Base-by-base conservation (phyloP, 495 filamentous ascomycete genomes). In the Hypoxylon subgilvum region DNA sequence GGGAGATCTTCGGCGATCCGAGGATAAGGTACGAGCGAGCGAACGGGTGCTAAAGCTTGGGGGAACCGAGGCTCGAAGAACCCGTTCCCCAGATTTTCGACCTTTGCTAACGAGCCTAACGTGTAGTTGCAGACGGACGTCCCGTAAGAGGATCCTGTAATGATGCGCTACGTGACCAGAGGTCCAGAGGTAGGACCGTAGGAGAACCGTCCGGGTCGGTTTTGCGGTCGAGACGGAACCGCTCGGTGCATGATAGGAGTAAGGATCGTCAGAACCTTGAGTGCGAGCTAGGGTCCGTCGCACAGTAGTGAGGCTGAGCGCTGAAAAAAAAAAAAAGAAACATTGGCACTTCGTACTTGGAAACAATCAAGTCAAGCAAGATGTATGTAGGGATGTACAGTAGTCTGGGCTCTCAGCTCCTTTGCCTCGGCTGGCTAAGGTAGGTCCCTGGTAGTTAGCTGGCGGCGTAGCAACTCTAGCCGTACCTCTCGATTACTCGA, bases 291-390 rank as follows among this genome's bases (percentile, higher is more conserved):
- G 61, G 61, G 50, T 58, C 40, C 45, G 44, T 59, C 55, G 54
- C 49, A 64, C 16, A 51, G 44, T 53, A 64, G 27, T 54, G 61
- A 64, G 61, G 61, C 61, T 64, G 61, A 64, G 61, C 50, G 61
- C 61, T 64, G 61, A 64, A 55, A 64, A 50, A 28, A 23, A n/a
- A n/a, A n/a, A n/a, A n/a, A n/a, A n/a, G n/a, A n/a, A n/a, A n/a
- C n/a, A n/a, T n/a, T n/a, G n/a, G n/a, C n/a, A n/a, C n/a, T n/a
- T n/a, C n/a, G n/a, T n/a, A n/a, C n/a, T n/a, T n/a, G n/a, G n/a
- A n/a, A n/a, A n/a, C n/a, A n/a, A n/a, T n/a, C n/a, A n/a, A n/a
- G n/a, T n/a, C n/a, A n/a, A n/a, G n/a, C n/a, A n/a, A n/a, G n/a
- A n/a, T n/a, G n/a, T n/a, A n/a, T n/a, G n/a, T n/a, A n/a, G n/a